Evolutionary conservation across 2,329 filamentous ascomycete species (phyloP), one percentile per base, ranked within the genome.

Genomic region (Eurotiales sp.): DNA sequence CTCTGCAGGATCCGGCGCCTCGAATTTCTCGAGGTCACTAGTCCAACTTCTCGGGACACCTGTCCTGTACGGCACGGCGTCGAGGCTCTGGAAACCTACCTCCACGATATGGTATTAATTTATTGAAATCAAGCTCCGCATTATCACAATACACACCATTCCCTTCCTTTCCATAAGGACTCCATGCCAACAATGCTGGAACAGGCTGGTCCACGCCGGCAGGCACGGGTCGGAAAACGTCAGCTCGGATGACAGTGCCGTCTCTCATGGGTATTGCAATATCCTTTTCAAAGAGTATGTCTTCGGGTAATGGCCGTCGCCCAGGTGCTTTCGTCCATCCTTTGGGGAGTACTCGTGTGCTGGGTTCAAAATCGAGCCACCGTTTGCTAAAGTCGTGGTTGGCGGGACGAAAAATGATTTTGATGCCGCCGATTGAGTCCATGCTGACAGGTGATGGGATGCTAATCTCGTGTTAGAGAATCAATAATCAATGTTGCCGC

Each of bases 1-100:
- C 21, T 61, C 56, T 7, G 61, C 64, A 14, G 64, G 63, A 53
- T 66, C 62, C 2, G 59, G 61, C 1, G 59, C 64, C 50, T 67
- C 64, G 19, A 61, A 66, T 53, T 63, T 66, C 36, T 66, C 59
- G 14, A 61, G 52, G 15, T 51, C 55, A 34, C 49, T 52, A 15
- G 56, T 54, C 42, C 34, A 22, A 34, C 48, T 41, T 40, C 50
- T 34, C 8, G 55, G 44, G 32, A 55, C 17, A n/a, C 59, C 51
- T 49, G 52, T 46, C 5, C 54, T 46, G 34, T 46, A 54, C 29
- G 41, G 41, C 3, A 43, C 41, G 10, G 5, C 27, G 5, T 43
- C 41, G 10, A 43, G 41, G n/a, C 8, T 43, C 14, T 43, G 41
- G 17, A 43, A 43, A 12, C 41, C 41, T 43, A 3, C 11, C 23